A percentile compares a stretch with the other conserved stretches of the same genome.
Conservation (phyloP, 805 yeast genomes). For the Saccharomycopsis selenospora region DNA sequence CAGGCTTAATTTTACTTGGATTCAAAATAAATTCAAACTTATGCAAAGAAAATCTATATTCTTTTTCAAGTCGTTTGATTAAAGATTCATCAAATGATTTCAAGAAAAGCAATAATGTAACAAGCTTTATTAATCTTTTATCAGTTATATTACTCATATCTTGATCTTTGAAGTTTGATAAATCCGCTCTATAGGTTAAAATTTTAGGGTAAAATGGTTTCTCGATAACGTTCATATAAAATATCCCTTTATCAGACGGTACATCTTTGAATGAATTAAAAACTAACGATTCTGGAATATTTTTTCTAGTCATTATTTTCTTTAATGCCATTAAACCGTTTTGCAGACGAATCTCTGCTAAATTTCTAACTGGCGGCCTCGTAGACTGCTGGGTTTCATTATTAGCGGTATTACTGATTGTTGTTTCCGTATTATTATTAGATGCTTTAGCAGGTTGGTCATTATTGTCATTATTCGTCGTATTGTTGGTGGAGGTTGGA, state of each 20-base stretch:
- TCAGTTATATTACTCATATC: not conserved
- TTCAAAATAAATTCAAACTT: conserved; percentile 3
- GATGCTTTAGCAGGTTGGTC: too few relatives aligned
- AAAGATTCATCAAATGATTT: not conserved
- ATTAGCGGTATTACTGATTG: not conserved
- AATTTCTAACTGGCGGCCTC: too few relatives aligned
- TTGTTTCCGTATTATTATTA: not conserved
- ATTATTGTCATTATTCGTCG: not conserved
- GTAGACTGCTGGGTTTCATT: not conserved
- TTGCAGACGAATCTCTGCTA: too few relatives aligned
- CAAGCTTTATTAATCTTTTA: conserved; percentile 1
- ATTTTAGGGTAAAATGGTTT: not conserved
- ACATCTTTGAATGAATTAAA: not conserved
- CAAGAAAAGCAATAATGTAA: not conserved
- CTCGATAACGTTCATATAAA: not conserved
- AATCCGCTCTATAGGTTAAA: not conserved
- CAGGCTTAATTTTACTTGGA: not conserved
- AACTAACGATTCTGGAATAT: not conserved
- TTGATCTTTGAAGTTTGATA: not conserved
- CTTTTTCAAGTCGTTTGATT: not conserved
- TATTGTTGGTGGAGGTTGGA: not conserved
- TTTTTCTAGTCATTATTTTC: not conserved
- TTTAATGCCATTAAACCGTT: not conserved
- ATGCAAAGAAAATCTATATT: not conserved
- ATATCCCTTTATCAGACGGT: not conserved